Conservation (phyloP, 768 basidiomycete species). For the Calocybe indica region DNA sequence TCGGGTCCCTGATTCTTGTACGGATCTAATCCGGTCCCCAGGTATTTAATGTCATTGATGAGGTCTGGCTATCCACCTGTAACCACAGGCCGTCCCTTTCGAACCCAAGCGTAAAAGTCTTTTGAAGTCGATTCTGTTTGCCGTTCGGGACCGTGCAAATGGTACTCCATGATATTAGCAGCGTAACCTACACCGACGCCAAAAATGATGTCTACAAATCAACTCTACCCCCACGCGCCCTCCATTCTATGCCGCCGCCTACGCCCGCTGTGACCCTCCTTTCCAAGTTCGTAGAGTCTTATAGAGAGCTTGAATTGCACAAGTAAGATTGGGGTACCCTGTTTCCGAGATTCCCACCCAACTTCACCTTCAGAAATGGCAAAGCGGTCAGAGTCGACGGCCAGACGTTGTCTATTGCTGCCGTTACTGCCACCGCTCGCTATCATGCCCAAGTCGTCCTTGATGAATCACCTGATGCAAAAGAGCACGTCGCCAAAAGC, state of each 20-base stretch:
- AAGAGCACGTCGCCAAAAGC: slow-evolving; percentile 52
- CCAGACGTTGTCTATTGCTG: slow-evolving; percentile 56
- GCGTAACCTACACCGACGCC: no score
- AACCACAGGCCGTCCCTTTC: no score
- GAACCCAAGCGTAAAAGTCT: no score
- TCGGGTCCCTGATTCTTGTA: no score
- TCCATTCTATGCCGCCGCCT: not conserved
- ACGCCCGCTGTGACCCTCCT: slow-evolving; percentile 16
- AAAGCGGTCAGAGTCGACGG: slow-evolving; percentile 58
- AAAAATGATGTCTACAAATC: no score
- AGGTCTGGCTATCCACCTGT: no score
- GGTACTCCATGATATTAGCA: no score
- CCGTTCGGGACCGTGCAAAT: no score
- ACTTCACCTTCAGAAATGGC: slow-evolving; percentile 32
- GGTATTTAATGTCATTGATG: no score
- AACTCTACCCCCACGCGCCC: no score
- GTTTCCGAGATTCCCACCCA: slow-evolving; percentile 4
- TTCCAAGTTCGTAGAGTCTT: slow-evolving; percentile 14
- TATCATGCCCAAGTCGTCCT: slow-evolving; percentile 40
- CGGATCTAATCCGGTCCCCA: no score
- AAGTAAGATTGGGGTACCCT: slow-evolving; percentile 24
- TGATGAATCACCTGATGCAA: slow-evolving; percentile 31
- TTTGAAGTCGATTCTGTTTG: no score
- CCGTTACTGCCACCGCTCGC: slow-evolving; percentile 63
- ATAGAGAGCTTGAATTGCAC: slow-evolving; percentile 39